A percentile compares a stretch with the other conserved stretches of the same genome.
These are phyloP conservation scores for Ilex aquifolium DNA, from an alignment of 257 asterid species.

Conservation along the genomic window DNA sequence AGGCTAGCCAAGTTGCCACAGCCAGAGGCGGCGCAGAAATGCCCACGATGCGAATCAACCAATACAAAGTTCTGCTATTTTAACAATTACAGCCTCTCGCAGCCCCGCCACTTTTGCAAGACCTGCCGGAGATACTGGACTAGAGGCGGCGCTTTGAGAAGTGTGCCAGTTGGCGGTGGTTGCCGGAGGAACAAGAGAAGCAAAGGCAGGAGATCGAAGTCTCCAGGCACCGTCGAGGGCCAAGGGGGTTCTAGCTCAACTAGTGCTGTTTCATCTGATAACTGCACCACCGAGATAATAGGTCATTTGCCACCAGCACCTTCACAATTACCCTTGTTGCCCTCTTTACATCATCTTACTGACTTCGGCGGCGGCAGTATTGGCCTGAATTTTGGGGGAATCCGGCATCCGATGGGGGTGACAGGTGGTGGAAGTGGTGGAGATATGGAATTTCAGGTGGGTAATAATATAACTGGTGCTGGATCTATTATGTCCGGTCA, in stretches of 20 bases:
- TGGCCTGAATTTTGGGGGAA: conserved; percentile 14
- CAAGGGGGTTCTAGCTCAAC: conserved; percentile 8
- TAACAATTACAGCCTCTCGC: conserved; percentile 36
- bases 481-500: conserved; percentile 15
- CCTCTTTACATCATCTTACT: conserved; percentile 17
- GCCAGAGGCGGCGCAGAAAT: conserved; percentile 23
- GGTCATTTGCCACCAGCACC: conserved; percentile 9
- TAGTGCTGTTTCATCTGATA: conserved; percentile 2
- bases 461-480: neutral
- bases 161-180: conserved; percentile 37
- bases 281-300: conserved; percentile 1
- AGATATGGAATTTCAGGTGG: conserved; percentile 14
- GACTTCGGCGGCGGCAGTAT: conserved; percentile 12
- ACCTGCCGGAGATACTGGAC: conserved; percentile 42
- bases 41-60: conserved; percentile 37
- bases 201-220: conserved; percentile 19
- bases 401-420: neutral
- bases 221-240: conserved; percentile 12
- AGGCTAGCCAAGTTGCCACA: conserved; percentile 24
- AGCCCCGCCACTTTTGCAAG: conserved; percentile 44
- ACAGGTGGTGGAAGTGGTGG: neutral
- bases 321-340: conserved; percentile 20
- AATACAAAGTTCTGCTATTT: conserved; percentile 38
- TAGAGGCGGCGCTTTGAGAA: conserved; percentile 33
- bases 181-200: conserved; percentile 35